Evolutionary conservation across 73 alveolate species (phyloP).

Genomic region (Paraurostyla sp.): DNA sequence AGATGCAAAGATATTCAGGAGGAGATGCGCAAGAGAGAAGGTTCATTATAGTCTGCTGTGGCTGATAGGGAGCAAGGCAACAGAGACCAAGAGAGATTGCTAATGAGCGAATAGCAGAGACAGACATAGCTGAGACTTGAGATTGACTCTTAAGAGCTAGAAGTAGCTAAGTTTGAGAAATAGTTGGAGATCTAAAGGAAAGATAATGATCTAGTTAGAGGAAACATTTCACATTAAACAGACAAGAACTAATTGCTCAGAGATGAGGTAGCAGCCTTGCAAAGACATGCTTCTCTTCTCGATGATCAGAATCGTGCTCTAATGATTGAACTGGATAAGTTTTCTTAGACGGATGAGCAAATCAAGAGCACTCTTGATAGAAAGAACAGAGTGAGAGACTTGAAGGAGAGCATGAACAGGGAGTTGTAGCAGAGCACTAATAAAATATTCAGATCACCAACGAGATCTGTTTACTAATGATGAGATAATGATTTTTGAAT

Average conservation of each 20-base stretch:
- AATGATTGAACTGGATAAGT: constrained; percentile 18
- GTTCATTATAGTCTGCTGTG: not conserved
- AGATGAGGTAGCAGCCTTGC: constrained; percentile 11
- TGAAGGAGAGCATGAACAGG: constrained; percentile 42
- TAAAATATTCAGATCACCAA: not conserved
- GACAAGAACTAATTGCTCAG: not conserved
- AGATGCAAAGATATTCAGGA: constrained; percentile 3
- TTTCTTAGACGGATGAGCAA: not conserved
- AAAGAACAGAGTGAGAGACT: not conserved
- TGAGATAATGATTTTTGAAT: too few relatives aligned
- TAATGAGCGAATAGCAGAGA: not conserved
- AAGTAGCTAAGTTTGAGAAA: not conserved
- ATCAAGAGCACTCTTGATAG: constrained; percentile 32
- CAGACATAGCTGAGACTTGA: constrained; percentile 1
- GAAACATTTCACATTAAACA: not conserved
- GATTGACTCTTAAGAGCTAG: not conserved
- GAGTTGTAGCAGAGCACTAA: not conserved
- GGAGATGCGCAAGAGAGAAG: constrained; percentile 13
- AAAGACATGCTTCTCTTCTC: not conserved
- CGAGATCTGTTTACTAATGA: too few relatives aligned
- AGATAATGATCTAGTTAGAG: not conserved
- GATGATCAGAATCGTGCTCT: constrained; percentile 33
- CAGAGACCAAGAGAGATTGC: not conserved
- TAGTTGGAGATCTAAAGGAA: not conserved
- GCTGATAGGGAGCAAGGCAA: not conserved